These are phyloP conservation scores for Barnettozyma botsteinii DNA, from an alignment of 805 yeast species.

Conservation along the genomic window DNA sequence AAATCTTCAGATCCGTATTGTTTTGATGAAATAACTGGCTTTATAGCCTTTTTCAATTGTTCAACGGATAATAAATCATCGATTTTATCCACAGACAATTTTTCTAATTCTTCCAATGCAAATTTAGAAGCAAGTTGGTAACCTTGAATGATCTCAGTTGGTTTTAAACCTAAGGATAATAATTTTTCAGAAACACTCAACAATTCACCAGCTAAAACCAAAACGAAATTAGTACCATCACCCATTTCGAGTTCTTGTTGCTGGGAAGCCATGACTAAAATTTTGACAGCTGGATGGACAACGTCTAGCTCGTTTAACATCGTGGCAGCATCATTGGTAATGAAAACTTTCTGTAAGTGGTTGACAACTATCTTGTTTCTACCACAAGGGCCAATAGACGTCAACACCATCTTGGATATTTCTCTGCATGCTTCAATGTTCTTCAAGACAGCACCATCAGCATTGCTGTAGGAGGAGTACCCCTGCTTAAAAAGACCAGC, in stretches of 20 bases:
- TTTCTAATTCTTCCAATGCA: slow-evolving; percentile 63
- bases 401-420: slow-evolving; percentile 82
- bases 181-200: slow-evolving; percentile 82
- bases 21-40: slow-evolving; percentile 88
- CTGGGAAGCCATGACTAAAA: slow-evolving; percentile 91
- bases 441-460: slow-evolving; percentile 91
- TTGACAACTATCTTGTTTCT: slow-evolving; percentile 94
- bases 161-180: slow-evolving; percentile 76
- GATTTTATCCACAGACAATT: slow-evolving; percentile 54
- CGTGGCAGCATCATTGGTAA: slow-evolving; percentile 97
- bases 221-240: slow-evolving; percentile 88
- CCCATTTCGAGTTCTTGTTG: slow-evolving; percentile 98
- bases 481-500: slow-evolving; percentile 95
- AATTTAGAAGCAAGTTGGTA: slow-evolving; percentile 80
- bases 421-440: slow-evolving; percentile 94
- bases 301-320: slow-evolving; percentile 90
- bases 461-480: slow-evolving; percentile 76
- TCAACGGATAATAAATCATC: slow-evolving; percentile 48
- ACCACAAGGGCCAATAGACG: slow-evolving; percentile 97
- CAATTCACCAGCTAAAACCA: slow-evolving; percentile 89
- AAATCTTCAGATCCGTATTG: slow-evolving; percentile 85
- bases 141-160: slow-evolving; percentile 91
- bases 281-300: slow-evolving; percentile 95
- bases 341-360: slow-evolving; percentile 74
- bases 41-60: slow-evolving; percentile 65